Conservation (phyloP, 129 eudicot species). For the Lonicera japonica region DNA sequence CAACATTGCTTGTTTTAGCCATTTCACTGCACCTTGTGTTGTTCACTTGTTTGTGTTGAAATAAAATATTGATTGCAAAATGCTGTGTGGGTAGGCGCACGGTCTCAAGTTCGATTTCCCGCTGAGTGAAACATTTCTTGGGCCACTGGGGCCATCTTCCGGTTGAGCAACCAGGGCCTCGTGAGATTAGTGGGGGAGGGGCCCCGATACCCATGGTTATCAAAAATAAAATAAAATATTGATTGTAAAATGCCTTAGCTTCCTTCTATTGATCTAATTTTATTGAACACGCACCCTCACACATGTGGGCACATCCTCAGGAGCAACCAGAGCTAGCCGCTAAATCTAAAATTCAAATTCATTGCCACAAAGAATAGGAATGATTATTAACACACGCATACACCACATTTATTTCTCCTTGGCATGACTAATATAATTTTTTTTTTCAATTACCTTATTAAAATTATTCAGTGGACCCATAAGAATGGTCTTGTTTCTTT, state of each 20-base stretch:
- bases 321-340: neutral
- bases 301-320: neutral
- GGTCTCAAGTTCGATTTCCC: no score
- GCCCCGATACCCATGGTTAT: no score
- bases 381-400: neutral
- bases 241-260: no score
- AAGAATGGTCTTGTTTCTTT: neutral
- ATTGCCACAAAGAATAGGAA: neutral
- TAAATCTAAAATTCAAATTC: no score
- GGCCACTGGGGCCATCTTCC: no score
- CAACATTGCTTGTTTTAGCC: neutral
- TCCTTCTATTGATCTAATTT: neutral
- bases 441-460: neutral
- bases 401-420: neutral
- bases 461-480: constrained; percentile 10
- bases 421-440: neutral
- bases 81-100: no score
- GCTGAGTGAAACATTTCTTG: no score
- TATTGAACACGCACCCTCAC: no score
- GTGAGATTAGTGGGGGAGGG: no score
- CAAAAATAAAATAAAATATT: no score
- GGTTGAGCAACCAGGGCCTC: no score
- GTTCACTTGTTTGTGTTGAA: neutral
- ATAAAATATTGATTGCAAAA: neutral
- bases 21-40: neutral